These are phyloP conservation scores for Mrakia gelida DNA, from an alignment of 768 basidiomycete genomes.

Conservation along the genomic window DNA sequence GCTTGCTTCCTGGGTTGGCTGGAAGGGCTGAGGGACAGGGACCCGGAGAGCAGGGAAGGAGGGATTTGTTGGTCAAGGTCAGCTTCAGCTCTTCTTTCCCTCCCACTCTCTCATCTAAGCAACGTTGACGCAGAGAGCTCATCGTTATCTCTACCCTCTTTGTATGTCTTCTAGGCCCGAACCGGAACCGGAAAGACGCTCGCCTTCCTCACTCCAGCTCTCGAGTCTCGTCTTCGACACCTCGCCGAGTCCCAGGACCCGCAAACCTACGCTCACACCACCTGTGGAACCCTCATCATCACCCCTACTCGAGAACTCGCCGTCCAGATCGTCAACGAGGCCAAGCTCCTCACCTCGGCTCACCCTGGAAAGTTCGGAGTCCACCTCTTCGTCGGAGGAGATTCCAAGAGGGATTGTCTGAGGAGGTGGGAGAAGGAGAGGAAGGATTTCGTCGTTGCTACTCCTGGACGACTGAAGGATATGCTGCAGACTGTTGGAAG, in stretches of 20 bases:
- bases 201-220: constrained; percentile 79
- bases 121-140: background rate
- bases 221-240: constrained; percentile 66
- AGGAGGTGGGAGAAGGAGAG: constrained; percentile 60
- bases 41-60: constrained; percentile 32
- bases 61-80: constrained; percentile 66
- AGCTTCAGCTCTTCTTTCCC: background rate
- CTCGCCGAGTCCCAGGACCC: constrained; percentile 48
- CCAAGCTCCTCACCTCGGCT: constrained; percentile 59
- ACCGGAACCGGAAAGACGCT: constrained; percentile 88
- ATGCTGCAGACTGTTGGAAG: constrained; percentile 58
- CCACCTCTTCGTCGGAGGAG: constrained; percentile 72
- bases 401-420: constrained; percentile 62
- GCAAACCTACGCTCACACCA: constrained; percentile 48
- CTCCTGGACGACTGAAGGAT: constrained; percentile 82
- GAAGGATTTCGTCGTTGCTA: constrained; percentile 79
- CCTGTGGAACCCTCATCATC: constrained; percentile 72
- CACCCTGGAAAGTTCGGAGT: constrained; percentile 59
- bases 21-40: constrained; percentile 36
- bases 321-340: constrained; percentile 82
- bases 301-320: constrained; percentile 87
- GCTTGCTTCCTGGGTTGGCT: constrained; percentile 64
- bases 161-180: constrained; percentile 54
- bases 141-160: background rate
- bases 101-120: background rate